Conservation (phyloP, 1,139 yeast species). For the Blastobotrys persicus region DNA sequence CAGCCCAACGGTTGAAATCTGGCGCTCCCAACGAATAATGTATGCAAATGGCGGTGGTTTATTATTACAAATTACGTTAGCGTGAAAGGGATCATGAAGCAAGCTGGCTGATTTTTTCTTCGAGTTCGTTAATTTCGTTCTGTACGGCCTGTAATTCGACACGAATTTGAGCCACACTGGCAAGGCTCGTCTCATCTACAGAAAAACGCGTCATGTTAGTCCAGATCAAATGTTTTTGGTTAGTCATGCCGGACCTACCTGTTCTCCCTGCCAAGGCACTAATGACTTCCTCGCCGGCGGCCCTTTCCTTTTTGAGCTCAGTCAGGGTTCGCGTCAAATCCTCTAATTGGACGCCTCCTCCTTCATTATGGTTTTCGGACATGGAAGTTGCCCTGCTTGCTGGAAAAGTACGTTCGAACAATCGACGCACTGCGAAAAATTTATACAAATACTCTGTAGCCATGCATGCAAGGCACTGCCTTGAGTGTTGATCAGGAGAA, state of each 20-base stretch:
- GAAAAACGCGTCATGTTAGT: slow-evolving; percentile 2
- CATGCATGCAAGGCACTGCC: slow-evolving; percentile 10
- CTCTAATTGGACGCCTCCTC: slow-evolving; percentile 12
- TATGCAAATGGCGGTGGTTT: not conserved
- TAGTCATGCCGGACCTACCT: slow-evolving; percentile 20
- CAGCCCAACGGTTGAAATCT: not conserved
- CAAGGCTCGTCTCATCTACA: slow-evolving; percentile 24
- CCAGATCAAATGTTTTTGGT: not conserved
- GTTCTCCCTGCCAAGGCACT: slow-evolving; percentile 20
- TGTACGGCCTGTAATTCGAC: slow-evolving; percentile 23
- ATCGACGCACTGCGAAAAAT: not conserved
- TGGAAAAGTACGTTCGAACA: not conserved
- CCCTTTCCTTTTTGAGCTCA: slow-evolving; percentile 23
- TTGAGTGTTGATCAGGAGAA: slow-evolving; percentile 6
- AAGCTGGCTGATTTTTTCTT: slow-evolving; percentile 17
- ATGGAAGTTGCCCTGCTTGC: slow-evolving; percentile 3
- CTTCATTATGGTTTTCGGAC: slow-evolving; percentile 16
- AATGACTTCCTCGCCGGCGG: slow-evolving; percentile 25
- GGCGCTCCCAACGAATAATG: not conserved
- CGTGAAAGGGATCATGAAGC: not conserved
- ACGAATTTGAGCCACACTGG: slow-evolving; percentile 21
- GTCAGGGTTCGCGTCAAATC: slow-evolving; percentile 17
- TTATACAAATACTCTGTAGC: not conserved
- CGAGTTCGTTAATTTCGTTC: slow-evolving; percentile 23
- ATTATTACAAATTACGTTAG: not conserved